phyloP scores from a whole-genome alignment of 2,329 filamentous ascomycete genomes.

The Epichloe bromicola region DNA sequence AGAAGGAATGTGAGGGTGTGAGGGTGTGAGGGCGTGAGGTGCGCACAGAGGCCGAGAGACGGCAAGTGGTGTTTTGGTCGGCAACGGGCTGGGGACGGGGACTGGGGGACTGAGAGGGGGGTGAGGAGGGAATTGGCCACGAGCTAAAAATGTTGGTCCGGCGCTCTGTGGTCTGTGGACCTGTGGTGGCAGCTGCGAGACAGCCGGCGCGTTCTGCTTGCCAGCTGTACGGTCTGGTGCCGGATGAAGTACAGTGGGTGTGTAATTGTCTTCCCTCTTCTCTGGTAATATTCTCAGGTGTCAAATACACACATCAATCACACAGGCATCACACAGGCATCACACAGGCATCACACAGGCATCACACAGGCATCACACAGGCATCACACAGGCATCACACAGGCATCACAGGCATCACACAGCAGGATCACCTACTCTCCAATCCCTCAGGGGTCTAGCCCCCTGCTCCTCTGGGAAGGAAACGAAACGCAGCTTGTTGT shows the following conservation, averaged over 20 bases:
- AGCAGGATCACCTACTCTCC: background rate
- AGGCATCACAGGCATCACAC: too few species aligned
- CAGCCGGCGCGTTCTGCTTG: background rate
- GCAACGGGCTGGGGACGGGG: background rate
- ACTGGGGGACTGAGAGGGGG: too few species aligned
- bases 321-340: background rate
- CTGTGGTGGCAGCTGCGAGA: background rate
- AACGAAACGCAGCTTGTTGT: background rate
- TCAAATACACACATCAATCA: background rate
- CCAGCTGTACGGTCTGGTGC: background rate
- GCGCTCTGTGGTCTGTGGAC: background rate
- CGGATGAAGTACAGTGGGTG: too few species aligned
- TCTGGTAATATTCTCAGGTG: too few species aligned
- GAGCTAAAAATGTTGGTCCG: too few species aligned
- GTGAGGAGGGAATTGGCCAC: too few species aligned
- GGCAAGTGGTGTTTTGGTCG: conserved; percentile 3
- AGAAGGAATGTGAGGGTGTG: background rate
- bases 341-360: background rate
- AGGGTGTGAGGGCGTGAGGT: background rate
- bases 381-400: background rate
- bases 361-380: background rate
- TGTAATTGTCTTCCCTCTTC: too few species aligned
- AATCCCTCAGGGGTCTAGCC: background rate
- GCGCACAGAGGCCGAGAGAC: background rate
- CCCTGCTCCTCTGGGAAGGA: background rate